A percentile compares a stretch with the other conserved stretches of the same genome.
phyloP scores from a whole-genome alignment of 495 filamentous ascomycete species.

The Entonaema liquescens region DNA sequence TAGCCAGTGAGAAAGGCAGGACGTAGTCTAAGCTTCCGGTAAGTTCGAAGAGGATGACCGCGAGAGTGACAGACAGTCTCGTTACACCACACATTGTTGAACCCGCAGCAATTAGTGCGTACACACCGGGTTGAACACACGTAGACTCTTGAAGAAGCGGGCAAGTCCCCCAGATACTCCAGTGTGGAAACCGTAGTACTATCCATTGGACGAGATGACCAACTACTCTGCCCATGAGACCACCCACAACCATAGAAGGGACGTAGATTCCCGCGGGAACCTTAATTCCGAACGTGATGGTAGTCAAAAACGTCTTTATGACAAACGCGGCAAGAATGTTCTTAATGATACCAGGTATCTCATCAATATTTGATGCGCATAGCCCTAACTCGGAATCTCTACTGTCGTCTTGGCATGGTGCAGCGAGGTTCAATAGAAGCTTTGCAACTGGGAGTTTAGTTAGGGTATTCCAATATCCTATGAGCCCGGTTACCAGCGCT shows the following conservation, averaged over 20 bases:
- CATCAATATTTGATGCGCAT: conserved; percentile 74
- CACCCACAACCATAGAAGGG: conserved; percentile 97
- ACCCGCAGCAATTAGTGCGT: conserved; percentile 92
- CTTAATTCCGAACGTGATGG: conserved; percentile 92
- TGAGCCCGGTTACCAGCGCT: conserved; percentile 80
- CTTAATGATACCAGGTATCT: conserved; percentile 75
- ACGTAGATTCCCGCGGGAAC: conserved; percentile 97
- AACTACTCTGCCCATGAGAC: conserved; percentile 87
- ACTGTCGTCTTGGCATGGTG: conserved; percentile 72
- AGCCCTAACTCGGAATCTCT: conserved; percentile 70
- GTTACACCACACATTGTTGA: conserved; percentile 99
- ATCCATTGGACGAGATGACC: conserved; percentile 88
- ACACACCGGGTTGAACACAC: conserved; percentile 94
- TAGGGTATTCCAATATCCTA: conserved; percentile 93
- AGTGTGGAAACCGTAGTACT: conserved; percentile 75
- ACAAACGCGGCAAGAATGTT: conserved; percentile 81
- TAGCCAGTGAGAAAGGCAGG: conserved; percentile 89
- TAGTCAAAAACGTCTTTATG: conserved; percentile 87
- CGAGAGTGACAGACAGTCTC: conserved; percentile 89
- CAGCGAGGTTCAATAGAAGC: conserved; percentile 87
- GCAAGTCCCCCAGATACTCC: conserved; percentile 77
- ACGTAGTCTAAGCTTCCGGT: conserved; percentile 96
- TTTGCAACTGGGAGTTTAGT: conserved; percentile 91
- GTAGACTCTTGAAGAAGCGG: conserved; percentile 72
- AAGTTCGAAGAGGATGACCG: conserved; percentile 94